Percentiles rank a stretch among this genome's conserved stretches.
These are phyloP conservation scores for Oldenlandia corymbosa DNA, from an alignment of 257 asterid genomes.

Conservation along the genomic window DNA sequence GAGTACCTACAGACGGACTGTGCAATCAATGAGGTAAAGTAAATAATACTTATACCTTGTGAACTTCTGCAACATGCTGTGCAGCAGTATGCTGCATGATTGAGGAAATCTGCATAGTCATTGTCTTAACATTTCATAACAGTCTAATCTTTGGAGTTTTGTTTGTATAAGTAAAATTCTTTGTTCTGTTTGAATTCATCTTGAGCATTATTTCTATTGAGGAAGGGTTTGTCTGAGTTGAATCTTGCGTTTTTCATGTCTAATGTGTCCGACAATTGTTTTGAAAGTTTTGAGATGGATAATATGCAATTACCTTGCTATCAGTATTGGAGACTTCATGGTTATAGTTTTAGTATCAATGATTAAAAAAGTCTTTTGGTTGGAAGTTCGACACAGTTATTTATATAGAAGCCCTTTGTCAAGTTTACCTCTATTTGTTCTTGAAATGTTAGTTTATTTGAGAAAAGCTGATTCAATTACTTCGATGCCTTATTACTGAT, in stretches of 20 bases:
- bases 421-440: neutral
- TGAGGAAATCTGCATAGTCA: neutral
- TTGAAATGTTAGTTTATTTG: neutral
- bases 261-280: neutral
- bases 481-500: neutral
- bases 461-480: neutral
- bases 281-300: neutral
- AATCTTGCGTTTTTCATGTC: neutral
- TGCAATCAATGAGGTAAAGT: conserved; percentile 65
- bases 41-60: conserved; percentile 4
- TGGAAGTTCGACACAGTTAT: neutral
- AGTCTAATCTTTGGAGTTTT: neutral
- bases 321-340: neutral
- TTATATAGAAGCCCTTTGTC: neutral
- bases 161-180: no score
- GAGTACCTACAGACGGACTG: conserved; percentile 93
- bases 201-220: neutral
- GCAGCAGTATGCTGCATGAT: neutral
- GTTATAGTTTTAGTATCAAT: conserved; percentile 3
- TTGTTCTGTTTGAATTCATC: no score
- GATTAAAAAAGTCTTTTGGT: neutral
- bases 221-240: neutral
- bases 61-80: neutral
- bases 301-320: neutral
- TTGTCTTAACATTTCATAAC: neutral